Evolutionary conservation across 2,329 filamentous ascomycete genomes (phyloP), one percentile per base, ranked within the genome.

Genomic region (Pleoardoris graminearum): DNA sequence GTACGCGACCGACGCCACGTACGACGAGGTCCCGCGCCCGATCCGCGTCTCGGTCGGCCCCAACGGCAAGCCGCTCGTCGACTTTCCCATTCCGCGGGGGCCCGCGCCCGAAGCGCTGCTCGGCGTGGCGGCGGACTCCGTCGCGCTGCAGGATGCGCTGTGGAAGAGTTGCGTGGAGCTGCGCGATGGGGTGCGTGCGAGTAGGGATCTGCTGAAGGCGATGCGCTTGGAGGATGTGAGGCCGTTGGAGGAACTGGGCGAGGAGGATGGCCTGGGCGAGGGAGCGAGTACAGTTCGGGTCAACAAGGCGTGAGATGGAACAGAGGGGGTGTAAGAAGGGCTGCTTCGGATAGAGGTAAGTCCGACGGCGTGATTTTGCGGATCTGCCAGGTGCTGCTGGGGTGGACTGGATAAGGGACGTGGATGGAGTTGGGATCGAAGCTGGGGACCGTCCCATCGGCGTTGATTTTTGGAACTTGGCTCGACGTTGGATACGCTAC

Each of bases 61-160:
- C 2, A 67, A 68, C 30, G 70, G 70, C 1, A 63, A 63, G 19
- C 69, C 70, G 4, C 55, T 72, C 1, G 60, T 73, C 10, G 69
- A 69, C 1, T 73, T 73, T 21, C 68, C 70, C 0, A 42, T 72
- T 4, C 70, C 70, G 0, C 19, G 59, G 1, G 70, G 70, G 7
- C 67, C 68, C 4, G 65, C 66, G 33, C 45, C 65, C 0, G 69
- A 71, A 33, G 50, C 59, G 2, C 35, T 73, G 36, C 25, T 67
- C 16, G 63, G 60, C 1, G 47, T 56, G 4, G 60, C 64, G 3
- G 37, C 38, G 3, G 67, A 71, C 30, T 43, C 57, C 0, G 32
- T 48, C 2, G 29, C 56, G 0, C 25, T 73, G 58, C 58, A 62
- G 30, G 59, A 68, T n/a, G 50, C 62, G 48, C 48, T 73, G 32